Percentiles rank a stretch among this genome's conserved stretches.
Evolutionary conservation across 1,284 basidiomycete species (phyloP).

Genomic region (Nidula niveotomentosa): DNA sequence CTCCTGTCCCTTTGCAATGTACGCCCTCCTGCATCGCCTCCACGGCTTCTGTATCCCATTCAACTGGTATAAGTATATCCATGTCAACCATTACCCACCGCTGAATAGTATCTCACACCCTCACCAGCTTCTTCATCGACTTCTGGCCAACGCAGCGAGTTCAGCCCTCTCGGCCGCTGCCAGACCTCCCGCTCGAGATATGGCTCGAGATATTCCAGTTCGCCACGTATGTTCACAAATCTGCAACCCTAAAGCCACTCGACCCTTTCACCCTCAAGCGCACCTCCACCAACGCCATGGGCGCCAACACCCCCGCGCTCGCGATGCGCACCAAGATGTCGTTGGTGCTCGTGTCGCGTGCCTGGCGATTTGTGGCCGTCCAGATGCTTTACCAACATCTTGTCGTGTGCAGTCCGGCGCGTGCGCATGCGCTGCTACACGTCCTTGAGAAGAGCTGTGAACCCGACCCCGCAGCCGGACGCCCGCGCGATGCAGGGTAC

Average conservation of each 20-base stretch:
- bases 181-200: conserved; percentile 47
- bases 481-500: conserved; percentile 17
- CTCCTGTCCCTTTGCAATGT: conserved; percentile 18
- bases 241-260: conserved; percentile 34
- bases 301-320: conserved; percentile 35
- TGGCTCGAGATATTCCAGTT: conserved; percentile 60
- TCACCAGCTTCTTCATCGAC: conserved; percentile 13
- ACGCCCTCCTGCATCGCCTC: conserved; percentile 19
- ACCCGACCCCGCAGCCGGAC: background rate
- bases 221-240: conserved; percentile 44
- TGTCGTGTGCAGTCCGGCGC: conserved; percentile 37
- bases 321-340: conserved; percentile 46
- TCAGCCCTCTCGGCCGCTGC: conserved; percentile 9
- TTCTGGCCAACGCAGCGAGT: conserved; percentile 7
- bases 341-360: conserved; percentile 46
- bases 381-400: conserved; percentile 49
- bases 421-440: conserved; percentile 30
- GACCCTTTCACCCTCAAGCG: conserved; percentile 37
- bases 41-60: conserved; percentile 23
- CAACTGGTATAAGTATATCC: conserved; percentile 26
- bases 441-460: conserved; percentile 24
- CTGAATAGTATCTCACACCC: conserved; percentile 12
- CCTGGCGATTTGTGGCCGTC: conserved; percentile 43
- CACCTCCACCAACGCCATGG: conserved; percentile 36
- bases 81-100: conserved; percentile 3